These are phyloP conservation scores for Hymenoscyphus salicellus DNA, from an alignment of 2,329 filamentous ascomycete genomes.

Conservation along the genomic window DNA sequence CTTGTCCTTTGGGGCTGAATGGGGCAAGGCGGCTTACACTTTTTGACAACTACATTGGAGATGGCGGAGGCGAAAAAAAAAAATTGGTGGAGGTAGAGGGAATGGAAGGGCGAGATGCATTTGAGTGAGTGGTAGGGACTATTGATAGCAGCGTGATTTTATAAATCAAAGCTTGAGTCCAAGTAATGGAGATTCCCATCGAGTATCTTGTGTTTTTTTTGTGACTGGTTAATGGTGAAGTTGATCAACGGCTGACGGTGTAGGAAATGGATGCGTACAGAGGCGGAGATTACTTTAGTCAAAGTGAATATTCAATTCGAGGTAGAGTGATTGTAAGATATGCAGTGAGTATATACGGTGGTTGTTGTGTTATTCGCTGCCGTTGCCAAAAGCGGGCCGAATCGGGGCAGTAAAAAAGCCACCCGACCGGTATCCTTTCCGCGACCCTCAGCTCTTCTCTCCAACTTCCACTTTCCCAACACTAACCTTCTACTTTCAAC, in stretches of 20 bases:
- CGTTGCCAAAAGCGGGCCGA: no score
- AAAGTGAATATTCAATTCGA: neutral
- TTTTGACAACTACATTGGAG: conserved; percentile 28
- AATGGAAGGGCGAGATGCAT: conserved; percentile 28
- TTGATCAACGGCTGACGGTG: neutral
- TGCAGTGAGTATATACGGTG: no score
- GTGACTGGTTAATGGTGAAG: neutral
- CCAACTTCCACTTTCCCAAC: no score
- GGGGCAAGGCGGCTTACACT: conserved; percentile 1
- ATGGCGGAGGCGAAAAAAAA: conserved; percentile 27
- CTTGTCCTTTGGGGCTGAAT: conserved; percentile 10
- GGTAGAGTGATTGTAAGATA: no score
- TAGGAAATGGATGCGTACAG: neutral
- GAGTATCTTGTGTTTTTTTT: conserved; percentile 3
- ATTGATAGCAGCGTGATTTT: conserved; percentile 31
- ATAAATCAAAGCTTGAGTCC: conserved; percentile 29
- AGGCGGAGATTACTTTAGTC: neutral
- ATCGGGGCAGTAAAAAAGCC: no score
- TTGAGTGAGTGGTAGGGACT: conserved; percentile 25
- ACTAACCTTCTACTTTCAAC: neutral
- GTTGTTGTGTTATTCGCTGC: no score
- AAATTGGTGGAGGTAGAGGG: conserved; percentile 34
- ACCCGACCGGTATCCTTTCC: no score
- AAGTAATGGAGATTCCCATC: conserved; percentile 17
- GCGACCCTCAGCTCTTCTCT: no score